phyloP scores from a whole-genome alignment of 495 filamentous ascomycete species.

The Neurospora pannonica region DNA sequence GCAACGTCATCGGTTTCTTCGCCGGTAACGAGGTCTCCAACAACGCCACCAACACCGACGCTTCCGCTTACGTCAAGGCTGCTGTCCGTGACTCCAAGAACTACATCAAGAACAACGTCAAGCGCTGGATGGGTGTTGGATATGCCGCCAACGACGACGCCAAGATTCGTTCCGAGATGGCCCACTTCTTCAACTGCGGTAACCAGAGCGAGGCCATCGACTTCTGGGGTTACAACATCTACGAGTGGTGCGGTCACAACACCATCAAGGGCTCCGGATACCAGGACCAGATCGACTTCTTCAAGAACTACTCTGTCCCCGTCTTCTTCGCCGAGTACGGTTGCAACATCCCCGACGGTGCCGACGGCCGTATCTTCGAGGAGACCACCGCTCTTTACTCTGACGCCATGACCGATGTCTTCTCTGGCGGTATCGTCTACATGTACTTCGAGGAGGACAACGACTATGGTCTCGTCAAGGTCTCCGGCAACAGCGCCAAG shows the following conservation, averaged over 20 bases:
- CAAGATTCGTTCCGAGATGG: conserved; percentile 66
- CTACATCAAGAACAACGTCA: conserved; percentile 72
- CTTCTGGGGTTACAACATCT: conserved; percentile 99
- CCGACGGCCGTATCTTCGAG: conserved; percentile 65
- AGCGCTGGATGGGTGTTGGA: conserved; percentile 77
- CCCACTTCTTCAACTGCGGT: conserved; percentile 90
- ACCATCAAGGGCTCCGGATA: conserved; percentile 66
- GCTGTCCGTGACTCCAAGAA: conserved; percentile 90
- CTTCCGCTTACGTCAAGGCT: conserved; percentile 90
- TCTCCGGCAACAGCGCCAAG: conserved; percentile 47
- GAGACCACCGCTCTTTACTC: conserved; percentile 83
- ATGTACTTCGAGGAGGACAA: conserved; percentile 94
- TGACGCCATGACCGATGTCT: conserved; percentile 68
- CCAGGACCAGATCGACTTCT: conserved; percentile 69
- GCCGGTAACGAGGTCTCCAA: conserved; percentile 96
- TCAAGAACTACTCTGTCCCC: conserved; percentile 77
- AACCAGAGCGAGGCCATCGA: conserved; percentile 58
- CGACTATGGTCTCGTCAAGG: conserved; percentile 70
- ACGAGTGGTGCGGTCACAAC: conserved; percentile 90
- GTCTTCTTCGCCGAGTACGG: conserved; percentile 98
- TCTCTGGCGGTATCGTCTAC: conserved; percentile 93
- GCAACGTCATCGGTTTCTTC: conserved; percentile 91
- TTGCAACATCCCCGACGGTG: conserved; percentile 58
- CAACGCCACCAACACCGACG: conserved; percentile 66
- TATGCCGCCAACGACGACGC: conserved; percentile 91